Base-by-base conservation (phyloP, 2,329 filamentous ascomycete genomes). In the Pestalotiopsis sp. region DNA sequence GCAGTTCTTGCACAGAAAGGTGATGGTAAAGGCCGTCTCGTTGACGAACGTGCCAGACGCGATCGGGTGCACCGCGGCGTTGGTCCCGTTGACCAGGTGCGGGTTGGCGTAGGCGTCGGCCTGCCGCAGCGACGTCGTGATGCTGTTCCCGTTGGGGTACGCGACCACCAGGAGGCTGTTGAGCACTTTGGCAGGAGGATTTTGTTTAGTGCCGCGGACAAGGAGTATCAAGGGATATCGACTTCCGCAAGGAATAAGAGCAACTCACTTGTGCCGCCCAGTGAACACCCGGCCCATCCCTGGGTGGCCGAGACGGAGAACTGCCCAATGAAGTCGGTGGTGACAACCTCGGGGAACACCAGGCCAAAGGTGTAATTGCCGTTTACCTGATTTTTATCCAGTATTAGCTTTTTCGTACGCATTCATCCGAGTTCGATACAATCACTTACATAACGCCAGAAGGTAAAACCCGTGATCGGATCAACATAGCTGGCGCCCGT, bases 281-380 rank as follows among this genome's bases (percentile, higher is more conserved):
- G n/a, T 1, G 64, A 66, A 12, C 23, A 45, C 0, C 64, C 64
- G 2, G 64, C 64, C 64, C 64, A 66, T n/a, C 64, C 64, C 17
- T 36, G 12, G 4, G 49, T 66, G 25, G 13, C 64, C 1, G 39
- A 31, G n/a, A 66, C 49, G 3, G 64, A 66, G 36, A 66, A 66
- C 25, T 66, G 64, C 17, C 64, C 64, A n/a, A 66, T 66, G 23
- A 66, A 66, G 64, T 66, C 64, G 14, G 41, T 66, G 11, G 64
- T 66, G 49, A 66, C 45, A 4, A n/a, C 23, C 25, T 66, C 64
- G 14, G 64, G 49, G 25, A 66, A 45, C 20, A 36, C 49, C 6
- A 66, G 20, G 13, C 64, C 64, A 58, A 66, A 66, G 17, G 64
- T 56, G 14, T 66, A 66, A 27, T 58, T 25, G 4, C 64, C 64